Evolutionary conservation across 1,139 yeast species (phyloP), one percentile per base, ranked within the genome.

Genomic region (Magnusiomyces suaveolens): DNA sequence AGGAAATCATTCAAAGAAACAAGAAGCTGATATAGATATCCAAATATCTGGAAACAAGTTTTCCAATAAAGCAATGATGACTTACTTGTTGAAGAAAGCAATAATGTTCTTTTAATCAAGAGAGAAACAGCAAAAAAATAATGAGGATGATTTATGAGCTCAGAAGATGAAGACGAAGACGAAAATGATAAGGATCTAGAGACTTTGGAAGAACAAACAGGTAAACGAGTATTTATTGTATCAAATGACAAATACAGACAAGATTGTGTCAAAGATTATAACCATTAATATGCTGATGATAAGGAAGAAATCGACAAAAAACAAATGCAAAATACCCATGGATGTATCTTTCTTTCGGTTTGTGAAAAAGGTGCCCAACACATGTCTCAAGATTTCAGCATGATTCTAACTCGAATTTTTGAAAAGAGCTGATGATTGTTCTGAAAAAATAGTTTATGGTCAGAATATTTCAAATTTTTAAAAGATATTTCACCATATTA

Each of bases 351-450:
- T 39, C 73, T 73, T 18, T 63, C 62, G 64, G 90, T 92, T 8
- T 92, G 83, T 66, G 79, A 77, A 60, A 71, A 80, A 47, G 85
- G 81, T 60, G 81, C 79, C 6, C 79, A 77, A 48, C 74, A 75
- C 46, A 52, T 59, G 32, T 89, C 96, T 57, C 77, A 74, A 48
- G 96, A 90, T 67, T 77, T 90, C 54, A 85, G 89, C 12, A 77
- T 87, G 65, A 79, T 87, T 20, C 82, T 97, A 72, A 87, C 97
- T 24, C 81, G 99, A 72, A 90, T 94, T 92, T n/a, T 78, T 94
- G 63, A 97, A 90, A 69, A 88, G 92, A 70, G 89, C 90, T 73
- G 84, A 84, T 66, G 84, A 77, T 51, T 70, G 89, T 63, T 87
- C 92, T 20, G 96, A 89, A 67, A 94, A 71, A 55, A 55, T n/a